Evolutionary conservation across 163 green algal species (phyloP).

Genomic region (Dunaliella salina): DNA sequence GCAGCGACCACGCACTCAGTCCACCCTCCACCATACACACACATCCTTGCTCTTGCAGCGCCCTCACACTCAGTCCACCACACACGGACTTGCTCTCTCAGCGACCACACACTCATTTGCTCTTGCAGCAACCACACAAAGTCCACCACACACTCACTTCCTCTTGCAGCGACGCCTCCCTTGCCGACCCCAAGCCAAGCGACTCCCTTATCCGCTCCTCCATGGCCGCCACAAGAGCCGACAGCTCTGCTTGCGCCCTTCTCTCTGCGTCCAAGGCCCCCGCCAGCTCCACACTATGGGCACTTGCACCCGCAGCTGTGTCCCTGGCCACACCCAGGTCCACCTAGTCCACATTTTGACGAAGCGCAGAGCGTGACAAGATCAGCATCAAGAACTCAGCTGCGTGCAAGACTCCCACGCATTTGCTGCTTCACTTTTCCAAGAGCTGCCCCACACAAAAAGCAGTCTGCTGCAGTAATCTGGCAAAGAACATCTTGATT

Average conservation of each 20-base stretch:
- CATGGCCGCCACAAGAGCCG: background rate
- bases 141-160: background rate
- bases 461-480: no score
- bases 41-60: background rate
- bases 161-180: background rate
- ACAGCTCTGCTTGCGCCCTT: background rate
- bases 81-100: no score
- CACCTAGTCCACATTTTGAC: no score
- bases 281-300: background rate
- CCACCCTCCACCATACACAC: background rate
- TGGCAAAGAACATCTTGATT: no score
- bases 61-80: no score
- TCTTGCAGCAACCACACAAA: background rate
- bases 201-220: constrained; percentile 1
- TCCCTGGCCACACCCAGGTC: background rate
- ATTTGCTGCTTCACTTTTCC: no score
- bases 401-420: no score
- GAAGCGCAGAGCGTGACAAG: no score
- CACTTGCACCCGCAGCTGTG: background rate
- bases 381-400: no score
- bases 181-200: background rate
- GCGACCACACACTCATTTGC: no score
- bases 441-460: no score
- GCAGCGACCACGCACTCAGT: background rate
- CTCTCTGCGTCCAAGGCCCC: background rate